Evolutionary conservation across 257 asterid genomes (phyloP), one percentile per base, ranked within the genome.

Genomic region (Cynanchum wilfordii): DNA sequence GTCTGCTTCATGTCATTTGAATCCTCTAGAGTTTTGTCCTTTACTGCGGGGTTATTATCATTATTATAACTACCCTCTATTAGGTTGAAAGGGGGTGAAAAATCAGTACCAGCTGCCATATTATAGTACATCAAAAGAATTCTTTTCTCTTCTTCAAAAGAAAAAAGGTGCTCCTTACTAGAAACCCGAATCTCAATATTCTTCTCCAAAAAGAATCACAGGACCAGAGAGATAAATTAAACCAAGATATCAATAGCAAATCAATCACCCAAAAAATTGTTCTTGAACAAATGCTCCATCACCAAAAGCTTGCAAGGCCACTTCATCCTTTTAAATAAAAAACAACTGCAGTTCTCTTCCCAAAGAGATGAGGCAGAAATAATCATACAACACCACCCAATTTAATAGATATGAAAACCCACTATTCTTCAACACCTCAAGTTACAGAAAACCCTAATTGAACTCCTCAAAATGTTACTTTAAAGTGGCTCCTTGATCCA

Each of bases 51-150:
- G 71, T 75, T 81, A 27, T 73, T 81, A 47, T 83, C 83, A 74
- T 78, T 76, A 73, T 73, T 71, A 60, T 79, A 80, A 66, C 79
- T 79, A 77, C 83, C 79, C 70, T 86, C 93, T 73, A 77, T 76
- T 59, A 76, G 71, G 66, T 75, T 74, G 27, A 80, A 79, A 57
- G 84, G 81, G 66, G 80, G 82, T 20, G 97, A 77, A 76, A 79
- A 81, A 79, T 88, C 89, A 73, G 92, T 73, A 60, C 79, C 90
- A 62, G 89, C 92, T 69, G 96, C 94, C 98, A 92, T 92, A 74
- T 45, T 82, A 75, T 75, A 81, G 72, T 52, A 63, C 79, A 75
- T 58, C 70, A 58, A 66, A 71, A 16, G 68, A 73, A 54, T 62
- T n/a, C 70, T 24, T 36, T 13, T 36, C 15, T 42, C 47, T 42